A percentile compares a stretch with the other conserved stretches of the same genome.
These are phyloP conservation scores for Scheffersomyces coipomensis DNA, from an alignment of 805 yeast species.

Conservation along the genomic window DNA sequence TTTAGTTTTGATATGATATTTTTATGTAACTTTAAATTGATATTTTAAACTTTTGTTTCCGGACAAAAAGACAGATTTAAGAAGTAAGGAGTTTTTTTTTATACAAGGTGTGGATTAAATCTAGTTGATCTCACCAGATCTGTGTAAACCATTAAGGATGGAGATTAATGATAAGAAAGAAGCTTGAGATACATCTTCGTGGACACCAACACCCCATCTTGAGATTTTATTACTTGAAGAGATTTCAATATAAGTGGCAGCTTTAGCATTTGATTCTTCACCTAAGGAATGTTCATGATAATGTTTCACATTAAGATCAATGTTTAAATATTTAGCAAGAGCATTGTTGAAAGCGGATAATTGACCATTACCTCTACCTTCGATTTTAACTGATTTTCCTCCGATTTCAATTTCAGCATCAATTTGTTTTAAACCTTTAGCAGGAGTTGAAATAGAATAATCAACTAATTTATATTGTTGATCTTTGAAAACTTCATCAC, in stretches of 20 bases:
- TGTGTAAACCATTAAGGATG: constrained; percentile 50
- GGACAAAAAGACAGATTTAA: neutral
- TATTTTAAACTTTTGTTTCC: no score
- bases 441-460: constrained; percentile 44
- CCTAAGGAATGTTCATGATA: constrained; percentile 84
- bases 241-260: constrained; percentile 67
- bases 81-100: neutral
- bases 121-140: constrained; percentile 6
- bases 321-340: constrained; percentile 45
- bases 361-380: constrained; percentile 80
- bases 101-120: neutral
- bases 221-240: constrained; percentile 33
- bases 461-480: constrained; percentile 39
- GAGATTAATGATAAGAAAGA: constrained; percentile 70
- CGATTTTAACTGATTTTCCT: constrained; percentile 36
- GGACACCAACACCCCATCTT: constrained; percentile 89
- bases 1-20: no score
- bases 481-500: constrained; percentile 22
- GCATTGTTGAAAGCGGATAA: constrained; percentile 74
- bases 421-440: constrained; percentile 39
- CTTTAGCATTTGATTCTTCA: constrained; percentile 64
- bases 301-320: constrained; percentile 58
- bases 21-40: no score
- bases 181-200: constrained; percentile 87
- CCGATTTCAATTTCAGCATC: constrained; percentile 49